A percentile compares a stretch with the other conserved stretches of the same genome.
phyloP scores from a whole-genome alignment of 768 basidiomycete genomes.

The Tulasnella sp. region DNA sequence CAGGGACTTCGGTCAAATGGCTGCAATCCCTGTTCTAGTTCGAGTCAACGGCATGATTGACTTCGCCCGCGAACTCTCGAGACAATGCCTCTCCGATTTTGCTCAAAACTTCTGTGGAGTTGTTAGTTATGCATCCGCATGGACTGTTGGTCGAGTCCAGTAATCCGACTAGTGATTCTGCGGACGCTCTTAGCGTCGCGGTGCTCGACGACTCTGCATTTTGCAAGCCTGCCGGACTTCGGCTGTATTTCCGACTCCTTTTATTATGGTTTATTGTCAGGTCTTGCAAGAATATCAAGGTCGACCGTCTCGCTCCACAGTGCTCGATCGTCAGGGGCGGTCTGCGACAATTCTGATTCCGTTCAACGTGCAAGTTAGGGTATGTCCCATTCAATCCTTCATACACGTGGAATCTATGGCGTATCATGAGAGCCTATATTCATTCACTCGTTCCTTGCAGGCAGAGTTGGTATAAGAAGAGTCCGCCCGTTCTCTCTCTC shows the following conservation, averaged over 20 bases:
- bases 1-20: no score
- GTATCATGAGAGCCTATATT: no score
- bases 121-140: no score
- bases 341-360: no score
- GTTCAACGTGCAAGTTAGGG: no score
- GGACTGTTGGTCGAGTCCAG: no score
- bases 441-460: no score
- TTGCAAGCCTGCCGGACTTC: not conserved
- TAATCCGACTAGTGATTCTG: no score
- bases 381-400: no score
- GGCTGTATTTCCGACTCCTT: not conserved
- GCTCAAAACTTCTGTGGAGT: not conserved
- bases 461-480: not conserved
- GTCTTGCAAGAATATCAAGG: not conserved
- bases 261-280: not conserved
- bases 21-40: not conserved
- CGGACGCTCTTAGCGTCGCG: not conserved
- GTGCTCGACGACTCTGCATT: not conserved
- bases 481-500: not conserved
- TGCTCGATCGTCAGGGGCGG: no score
- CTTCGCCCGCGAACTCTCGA: not conserved
- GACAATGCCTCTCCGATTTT: not conserved
- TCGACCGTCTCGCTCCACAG: not conserved
- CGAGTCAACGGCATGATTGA: not conserved
- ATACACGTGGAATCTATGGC: no score